Evolutionary conservation across 2,329 filamentous ascomycete genomes (phyloP), one percentile per base, ranked within the genome.

Genomic region (Alternaria sp.): DNA sequence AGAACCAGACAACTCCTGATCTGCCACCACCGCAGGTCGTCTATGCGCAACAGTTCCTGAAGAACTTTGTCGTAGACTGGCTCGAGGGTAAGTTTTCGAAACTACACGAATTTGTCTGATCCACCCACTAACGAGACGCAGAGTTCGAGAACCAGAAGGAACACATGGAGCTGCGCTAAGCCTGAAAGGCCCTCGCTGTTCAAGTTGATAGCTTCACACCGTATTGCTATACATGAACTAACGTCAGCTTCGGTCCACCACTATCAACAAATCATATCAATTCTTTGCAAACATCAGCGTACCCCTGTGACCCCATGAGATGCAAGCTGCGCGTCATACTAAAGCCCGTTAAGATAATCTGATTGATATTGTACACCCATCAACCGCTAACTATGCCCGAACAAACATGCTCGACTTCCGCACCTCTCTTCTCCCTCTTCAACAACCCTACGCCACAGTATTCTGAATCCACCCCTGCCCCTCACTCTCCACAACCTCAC

Each of bases 61-160:
- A 87, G 11, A 79, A 82, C 43, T 90, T 91, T 77, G 91, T 92
- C 9, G 82, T 86, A 69, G 84, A 82, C 50, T 94, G 91, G 91
- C 73, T 93, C 80, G 71, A 84, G 64, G 88, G 72, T 74, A 62
- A 59, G 66, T 59, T 1, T 21, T 36, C 2, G n/a, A 19, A 28
- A 3, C 6, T 3, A 2, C 23, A 13, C 28, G 2, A 8, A 6
- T 3, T 6, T n/a, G n/a, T 13, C 7, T 36, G 26, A 32, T 13
- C 21, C 8, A 52, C 2, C 49, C 19, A 8, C 60, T 62, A 55
- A 62, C 21, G 6, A 44, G 2, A 4, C 7, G 5, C 8, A 62
- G 60, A 62, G 15, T 62, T 62, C 8, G 40, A 62, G 26, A 44
- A 44, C 4, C 25, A 62, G 45, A 59, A 50, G 19, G 40, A 28